A percentile compares a stretch with the other conserved stretches of the same genome.
These are phyloP conservation scores for Fusarium austroafricanum DNA, from an alignment of 2,329 filamentous ascomycete species.

Conservation along the genomic window DNA sequence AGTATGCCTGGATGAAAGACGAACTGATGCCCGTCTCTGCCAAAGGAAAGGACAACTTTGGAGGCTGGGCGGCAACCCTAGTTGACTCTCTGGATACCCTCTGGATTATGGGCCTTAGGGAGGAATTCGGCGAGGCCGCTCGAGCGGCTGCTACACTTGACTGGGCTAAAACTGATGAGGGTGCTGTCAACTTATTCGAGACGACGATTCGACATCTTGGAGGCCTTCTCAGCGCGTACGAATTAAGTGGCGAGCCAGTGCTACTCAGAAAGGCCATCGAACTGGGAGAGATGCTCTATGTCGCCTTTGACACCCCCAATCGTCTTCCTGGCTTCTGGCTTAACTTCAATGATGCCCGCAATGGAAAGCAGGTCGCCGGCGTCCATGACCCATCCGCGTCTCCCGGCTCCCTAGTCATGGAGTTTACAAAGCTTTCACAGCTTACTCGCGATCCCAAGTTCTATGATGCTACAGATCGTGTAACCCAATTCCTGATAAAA, in stretches of 20 bases:
- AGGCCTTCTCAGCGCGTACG: slow-evolving; percentile 63
- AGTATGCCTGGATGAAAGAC: slow-evolving; percentile 66
- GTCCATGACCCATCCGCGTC: slow-evolving; percentile 61
- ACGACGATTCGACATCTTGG: slow-evolving; percentile 67
- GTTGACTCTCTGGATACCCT: slow-evolving; percentile 72
- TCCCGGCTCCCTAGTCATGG: slow-evolving; percentile 75
- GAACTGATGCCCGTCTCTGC: slow-evolving; percentile 65
- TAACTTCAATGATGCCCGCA: slow-evolving; percentile 56
- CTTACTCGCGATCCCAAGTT: slow-evolving; percentile 78
- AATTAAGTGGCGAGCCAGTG: slow-evolving; percentile 59
- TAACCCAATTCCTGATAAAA: slow-evolving; percentile 76
- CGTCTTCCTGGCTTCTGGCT: slow-evolving; percentile 61
- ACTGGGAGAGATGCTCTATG: slow-evolving; percentile 63
- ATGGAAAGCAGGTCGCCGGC: slow-evolving; percentile 61
- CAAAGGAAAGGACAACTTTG: slow-evolving; percentile 60
- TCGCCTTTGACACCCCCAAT: slow-evolving; percentile 66
- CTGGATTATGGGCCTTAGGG: slow-evolving; percentile 70
- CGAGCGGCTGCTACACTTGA: slow-evolving; percentile 61
- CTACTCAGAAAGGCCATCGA: slow-evolving; percentile 36
- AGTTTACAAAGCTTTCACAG: slow-evolving; percentile 80
- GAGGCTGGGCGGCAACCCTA: slow-evolving; percentile 69
- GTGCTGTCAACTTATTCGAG: slow-evolving; percentile 64
- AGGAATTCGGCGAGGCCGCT: slow-evolving; percentile 64
- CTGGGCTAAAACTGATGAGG: slow-evolving; percentile 59
- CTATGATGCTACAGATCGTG: slow-evolving; percentile 80